A percentile compares a stretch with the other conserved stretches of the same genome.
Conservation (phyloP, 23 red algal genomes). For the Gracilaria gracilis region DNA sequence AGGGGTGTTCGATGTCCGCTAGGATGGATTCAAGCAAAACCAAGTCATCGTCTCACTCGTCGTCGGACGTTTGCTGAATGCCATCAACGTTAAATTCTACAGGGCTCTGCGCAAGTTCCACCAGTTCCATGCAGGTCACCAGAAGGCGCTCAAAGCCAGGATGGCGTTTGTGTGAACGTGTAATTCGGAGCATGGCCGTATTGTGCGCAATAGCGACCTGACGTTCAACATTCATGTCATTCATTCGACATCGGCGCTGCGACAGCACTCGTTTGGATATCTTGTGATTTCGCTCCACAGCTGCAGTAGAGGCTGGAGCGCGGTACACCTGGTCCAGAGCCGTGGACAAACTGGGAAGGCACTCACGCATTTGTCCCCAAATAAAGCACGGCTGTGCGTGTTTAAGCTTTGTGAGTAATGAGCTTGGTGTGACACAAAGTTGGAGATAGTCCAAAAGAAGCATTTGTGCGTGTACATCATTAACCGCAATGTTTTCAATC, state of each 20-base stretch:
- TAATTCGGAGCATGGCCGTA: background rate
- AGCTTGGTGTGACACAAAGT: background rate
- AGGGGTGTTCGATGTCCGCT: background rate
- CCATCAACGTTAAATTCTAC: background rate
- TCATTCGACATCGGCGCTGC: conserved; percentile 5
- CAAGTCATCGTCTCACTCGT: background rate
- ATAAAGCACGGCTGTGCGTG: background rate
- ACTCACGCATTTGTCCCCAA: conserved; percentile 11
- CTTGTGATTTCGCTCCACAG: conserved; percentile 30
- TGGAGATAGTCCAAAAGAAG: conserved; percentile 6
- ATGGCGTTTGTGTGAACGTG: background rate
- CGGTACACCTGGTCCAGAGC: background rate
- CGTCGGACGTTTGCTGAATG: background rate
- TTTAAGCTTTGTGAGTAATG: background rate
- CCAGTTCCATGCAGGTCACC: background rate
- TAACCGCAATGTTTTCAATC: background rate
- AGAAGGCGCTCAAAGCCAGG: background rate
- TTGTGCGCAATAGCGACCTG: conserved; percentile 29
- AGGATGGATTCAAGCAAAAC: conserved; percentile 5
- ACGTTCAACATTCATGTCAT: background rate
- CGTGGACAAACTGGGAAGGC: background rate
- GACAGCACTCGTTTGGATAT: background rate
- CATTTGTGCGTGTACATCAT: background rate
- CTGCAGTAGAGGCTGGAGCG: conserved; percentile 29
- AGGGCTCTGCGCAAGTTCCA: background rate